phyloP scores from a whole-genome alignment of 2,329 filamentous ascomycete genomes.

The Sclerotinia spermophila region DNA sequence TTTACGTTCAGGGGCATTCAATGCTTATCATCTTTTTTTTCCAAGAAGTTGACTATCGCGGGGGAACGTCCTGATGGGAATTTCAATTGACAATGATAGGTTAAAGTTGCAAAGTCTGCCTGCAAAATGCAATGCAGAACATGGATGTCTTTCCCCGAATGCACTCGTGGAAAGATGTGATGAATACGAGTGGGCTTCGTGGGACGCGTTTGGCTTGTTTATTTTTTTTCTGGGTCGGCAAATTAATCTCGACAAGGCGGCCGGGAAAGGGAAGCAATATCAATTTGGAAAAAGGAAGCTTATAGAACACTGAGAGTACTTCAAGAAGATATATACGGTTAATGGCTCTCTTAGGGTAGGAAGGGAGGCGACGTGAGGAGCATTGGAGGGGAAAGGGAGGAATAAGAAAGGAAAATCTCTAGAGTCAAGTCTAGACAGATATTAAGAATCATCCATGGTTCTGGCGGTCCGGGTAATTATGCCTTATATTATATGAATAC shows the following conservation, averaged over 20 bases:
- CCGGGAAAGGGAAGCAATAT: not conserved
- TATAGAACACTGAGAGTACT: not conserved
- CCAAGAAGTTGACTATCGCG: not conserved
- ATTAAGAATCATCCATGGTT: not conserved
- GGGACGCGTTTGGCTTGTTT: conserved; percentile 5
- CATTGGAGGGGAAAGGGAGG: not conserved
- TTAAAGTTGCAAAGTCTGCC: not conserved
- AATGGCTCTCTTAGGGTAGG: too few species aligned
- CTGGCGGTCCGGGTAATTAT: not conserved
- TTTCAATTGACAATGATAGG: conserved; percentile 7
- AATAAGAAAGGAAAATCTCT: too few species aligned
- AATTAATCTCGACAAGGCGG: conserved; percentile 17
- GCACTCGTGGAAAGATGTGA: conserved; percentile 7
- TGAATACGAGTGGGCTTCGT: not conserved
- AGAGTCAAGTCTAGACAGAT: too few species aligned
- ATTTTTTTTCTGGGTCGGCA: conserved; percentile 9
- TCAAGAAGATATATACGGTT: not conserved
- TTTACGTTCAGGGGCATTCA: conserved; percentile 3
- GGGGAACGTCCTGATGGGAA: not conserved
- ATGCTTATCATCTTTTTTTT: not conserved
- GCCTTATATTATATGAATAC: conserved; percentile 4
- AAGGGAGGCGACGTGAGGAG: not conserved
- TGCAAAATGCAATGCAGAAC: conserved; percentile 17
- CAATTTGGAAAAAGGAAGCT: not conserved
- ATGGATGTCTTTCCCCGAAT: conserved; percentile 11